These are phyloP conservation scores for Termitomyces sp. DNA, from an alignment of 768 basidiomycete genomes.

Conservation along the genomic window DNA sequence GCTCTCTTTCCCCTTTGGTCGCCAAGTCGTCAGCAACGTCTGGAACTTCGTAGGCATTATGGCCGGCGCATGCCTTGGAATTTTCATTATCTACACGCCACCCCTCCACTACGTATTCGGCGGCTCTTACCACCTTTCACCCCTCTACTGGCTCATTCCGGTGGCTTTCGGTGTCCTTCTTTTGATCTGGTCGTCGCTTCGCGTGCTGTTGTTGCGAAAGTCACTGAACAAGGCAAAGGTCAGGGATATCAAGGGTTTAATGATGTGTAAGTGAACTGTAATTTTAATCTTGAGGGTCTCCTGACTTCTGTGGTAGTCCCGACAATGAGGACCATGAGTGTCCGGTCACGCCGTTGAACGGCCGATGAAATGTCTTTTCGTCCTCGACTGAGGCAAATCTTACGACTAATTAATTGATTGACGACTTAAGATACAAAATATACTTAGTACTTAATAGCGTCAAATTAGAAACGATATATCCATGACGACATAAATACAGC, in stretches of 20 bases:
- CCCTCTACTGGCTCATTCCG: constrained; percentile 69
- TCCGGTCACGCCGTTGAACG: constrained; percentile 36
- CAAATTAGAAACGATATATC: constrained; percentile 40
- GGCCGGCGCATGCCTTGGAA: constrained; percentile 57
- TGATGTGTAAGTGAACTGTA: constrained; percentile 57
- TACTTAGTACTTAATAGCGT: background rate
- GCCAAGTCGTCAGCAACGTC: constrained; percentile 49
- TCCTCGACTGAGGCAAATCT: background rate
- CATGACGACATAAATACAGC: constrained; percentile 44
- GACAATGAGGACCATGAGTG: constrained; percentile 62
- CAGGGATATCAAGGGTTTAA: constrained; percentile 62
- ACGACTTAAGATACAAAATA: background rate
- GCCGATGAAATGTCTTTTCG: background rate
- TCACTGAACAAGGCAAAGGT: constrained; percentile 52
- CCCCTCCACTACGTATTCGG: constrained; percentile 69
- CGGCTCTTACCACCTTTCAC: constrained; percentile 52
- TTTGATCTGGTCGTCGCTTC: constrained; percentile 54
- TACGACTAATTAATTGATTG: background rate
- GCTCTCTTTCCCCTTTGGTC: constrained; percentile 63
- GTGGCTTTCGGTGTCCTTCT: constrained; percentile 54
- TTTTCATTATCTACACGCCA: constrained; percentile 68
- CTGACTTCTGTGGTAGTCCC: constrained; percentile 38
- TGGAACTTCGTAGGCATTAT: constrained; percentile 65
- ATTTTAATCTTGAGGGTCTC: background rate
- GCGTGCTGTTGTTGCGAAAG: constrained; percentile 55